phyloP scores from a whole-genome alignment of 192 early-diverging fungal species.

The Anaeromyces robustus region DNA sequence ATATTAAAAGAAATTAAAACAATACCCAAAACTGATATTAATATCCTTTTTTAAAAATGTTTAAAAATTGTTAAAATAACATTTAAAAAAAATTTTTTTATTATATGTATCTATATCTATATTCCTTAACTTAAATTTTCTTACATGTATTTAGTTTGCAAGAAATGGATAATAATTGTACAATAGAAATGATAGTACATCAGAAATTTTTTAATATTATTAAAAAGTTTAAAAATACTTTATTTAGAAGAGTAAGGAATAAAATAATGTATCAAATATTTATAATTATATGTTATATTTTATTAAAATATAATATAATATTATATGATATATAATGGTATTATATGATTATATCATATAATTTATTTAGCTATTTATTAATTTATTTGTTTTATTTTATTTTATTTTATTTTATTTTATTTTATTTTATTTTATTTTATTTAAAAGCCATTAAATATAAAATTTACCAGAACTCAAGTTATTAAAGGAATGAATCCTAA shows the following conservation, averaged over 20 bases:
- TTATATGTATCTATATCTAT: no score
- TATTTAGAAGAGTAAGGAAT: background rate
- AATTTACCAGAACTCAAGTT: background rate
- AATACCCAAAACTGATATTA: background rate
- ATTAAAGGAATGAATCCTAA: background rate
- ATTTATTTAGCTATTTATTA: no score
- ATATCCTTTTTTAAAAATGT: background rate
- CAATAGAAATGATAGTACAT: background rate
- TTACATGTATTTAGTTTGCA: background rate
- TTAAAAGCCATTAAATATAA: background rate
- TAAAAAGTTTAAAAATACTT: background rate
- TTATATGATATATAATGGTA: no score
- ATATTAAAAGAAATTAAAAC: background rate
- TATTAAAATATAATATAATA: no score
- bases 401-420: no score
- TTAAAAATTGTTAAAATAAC: no score
- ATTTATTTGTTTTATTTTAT: no score
- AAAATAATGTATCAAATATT: background rate
- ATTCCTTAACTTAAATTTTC: no score
- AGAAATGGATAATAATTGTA: background rate
- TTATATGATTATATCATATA: no score
- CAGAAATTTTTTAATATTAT: background rate
- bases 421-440: no score
- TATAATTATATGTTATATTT: no score
- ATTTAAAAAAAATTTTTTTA: no score